Conservation (phyloP, 192 early-diverging fungal genomes). For the Chytriomyces sp. region DNA sequence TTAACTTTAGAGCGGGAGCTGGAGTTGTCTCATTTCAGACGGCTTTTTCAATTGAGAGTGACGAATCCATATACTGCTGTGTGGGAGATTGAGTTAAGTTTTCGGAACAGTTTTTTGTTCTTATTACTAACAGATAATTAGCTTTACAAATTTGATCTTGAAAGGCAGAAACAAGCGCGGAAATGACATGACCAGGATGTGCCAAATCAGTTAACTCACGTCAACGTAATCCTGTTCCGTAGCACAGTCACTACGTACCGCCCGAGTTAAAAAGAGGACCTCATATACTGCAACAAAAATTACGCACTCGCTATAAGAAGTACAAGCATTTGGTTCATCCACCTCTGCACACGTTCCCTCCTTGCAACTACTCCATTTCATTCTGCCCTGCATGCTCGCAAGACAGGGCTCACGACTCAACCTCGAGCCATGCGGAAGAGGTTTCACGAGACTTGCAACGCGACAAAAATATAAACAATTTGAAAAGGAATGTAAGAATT, state of each 20-base stretch:
- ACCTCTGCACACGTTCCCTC: background rate
- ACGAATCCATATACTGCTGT: conserved; percentile 24
- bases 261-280: background rate
- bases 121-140: background rate
- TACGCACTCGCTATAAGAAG: conserved; percentile 14
- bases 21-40: conserved; percentile 22
- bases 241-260: background rate
- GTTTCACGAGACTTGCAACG: conserved; percentile 22
- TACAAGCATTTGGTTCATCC: conserved; percentile 15
- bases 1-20: no score
- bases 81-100: conserved; percentile 10
- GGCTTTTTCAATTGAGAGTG: conserved; percentile 28
- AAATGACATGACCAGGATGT: no score
- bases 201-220: no score
- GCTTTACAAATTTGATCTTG: no score
- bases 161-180: no score
- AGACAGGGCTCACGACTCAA: no score
- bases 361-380: no score
- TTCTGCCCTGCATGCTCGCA: no score
- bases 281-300: conserved; percentile 15
- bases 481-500: background rate
- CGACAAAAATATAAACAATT: background rate
- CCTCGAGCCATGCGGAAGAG: no score
- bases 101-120: background rate
- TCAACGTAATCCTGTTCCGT: no score